phyloP scores from a whole-genome alignment of 768 basidiomycete species.

The Russula lepida region DNA sequence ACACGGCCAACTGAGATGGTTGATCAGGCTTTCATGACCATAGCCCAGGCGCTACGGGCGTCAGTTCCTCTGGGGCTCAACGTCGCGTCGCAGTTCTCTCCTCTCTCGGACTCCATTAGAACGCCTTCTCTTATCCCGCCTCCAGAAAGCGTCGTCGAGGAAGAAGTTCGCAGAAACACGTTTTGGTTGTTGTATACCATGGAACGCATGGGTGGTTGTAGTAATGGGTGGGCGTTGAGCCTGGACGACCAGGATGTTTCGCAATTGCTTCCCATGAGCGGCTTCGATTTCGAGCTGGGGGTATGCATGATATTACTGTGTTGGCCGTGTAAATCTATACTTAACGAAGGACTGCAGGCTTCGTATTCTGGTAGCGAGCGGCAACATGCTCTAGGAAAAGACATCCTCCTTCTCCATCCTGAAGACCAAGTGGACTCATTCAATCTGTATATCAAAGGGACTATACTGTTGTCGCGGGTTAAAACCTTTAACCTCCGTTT shows the following conservation, averaged over 20 bases:
- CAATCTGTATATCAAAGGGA: constrained; percentile 59
- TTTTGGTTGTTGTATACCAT: constrained; percentile 68
- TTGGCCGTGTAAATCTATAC: not conserved
- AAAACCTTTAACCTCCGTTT: constrained; percentile 65
- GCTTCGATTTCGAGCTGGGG: constrained; percentile 52
- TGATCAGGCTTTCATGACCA: constrained; percentile 48
- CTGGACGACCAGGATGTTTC: constrained; percentile 70
- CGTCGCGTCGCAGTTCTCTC: constrained; percentile 55
- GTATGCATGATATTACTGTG: constrained; percentile 32
- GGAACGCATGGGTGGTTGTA: constrained; percentile 58
- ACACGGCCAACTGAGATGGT: not conserved
- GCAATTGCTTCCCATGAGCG: constrained; percentile 57
- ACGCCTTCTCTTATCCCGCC: constrained; percentile 52
- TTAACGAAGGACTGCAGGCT: constrained; percentile 33
- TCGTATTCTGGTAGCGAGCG: constrained; percentile 42
- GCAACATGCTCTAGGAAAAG: constrained; percentile 58
- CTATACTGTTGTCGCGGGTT: constrained; percentile 50
- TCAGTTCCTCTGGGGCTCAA: constrained; percentile 63
- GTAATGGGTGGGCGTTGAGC: constrained; percentile 62
- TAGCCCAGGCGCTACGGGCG: constrained; percentile 49
- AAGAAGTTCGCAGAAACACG: constrained; percentile 61
- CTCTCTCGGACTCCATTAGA: constrained; percentile 49
- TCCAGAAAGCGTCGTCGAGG: constrained; percentile 56
- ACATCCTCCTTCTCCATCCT: constrained; percentile 54
- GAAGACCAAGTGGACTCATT: constrained; percentile 62